Conservation (phyloP, 2,329 filamentous ascomycete species). For the Clarireedia hainanense region DNA sequence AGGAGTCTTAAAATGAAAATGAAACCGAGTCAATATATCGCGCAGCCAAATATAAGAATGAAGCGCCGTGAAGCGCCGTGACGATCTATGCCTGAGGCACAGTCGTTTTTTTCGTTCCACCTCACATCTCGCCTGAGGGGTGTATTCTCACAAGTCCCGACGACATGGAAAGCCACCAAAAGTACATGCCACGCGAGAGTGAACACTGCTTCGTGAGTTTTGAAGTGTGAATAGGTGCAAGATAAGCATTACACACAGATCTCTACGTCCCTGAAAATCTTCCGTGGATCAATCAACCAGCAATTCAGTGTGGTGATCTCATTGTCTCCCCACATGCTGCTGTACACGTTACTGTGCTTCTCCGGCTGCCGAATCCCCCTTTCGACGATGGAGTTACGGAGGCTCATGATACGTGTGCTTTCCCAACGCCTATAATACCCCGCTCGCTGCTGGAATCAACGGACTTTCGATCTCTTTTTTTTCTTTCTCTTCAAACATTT, state of each 20-base stretch:
- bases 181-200: no score
- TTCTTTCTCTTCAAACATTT: neutral
- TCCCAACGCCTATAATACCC: slow-evolving; percentile 6
- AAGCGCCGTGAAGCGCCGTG: neutral
- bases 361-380: neutral
- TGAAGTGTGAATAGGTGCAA: neutral
- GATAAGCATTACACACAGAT: neutral
- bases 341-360: neutral
- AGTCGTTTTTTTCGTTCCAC: neutral
- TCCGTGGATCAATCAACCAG: neutral
- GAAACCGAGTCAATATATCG: neutral
- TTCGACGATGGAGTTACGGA: slow-evolving; percentile 8
- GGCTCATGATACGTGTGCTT: neutral
- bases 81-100: neutral
- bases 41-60: neutral
- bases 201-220: no score
- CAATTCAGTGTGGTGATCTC: neutral
- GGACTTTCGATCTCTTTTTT: neutral
- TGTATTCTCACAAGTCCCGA: neutral
- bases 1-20: no score
- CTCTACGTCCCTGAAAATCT: neutral
- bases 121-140: neutral
- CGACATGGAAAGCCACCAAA: no score
- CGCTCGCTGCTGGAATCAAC: neutral
- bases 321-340: neutral